Conservation (phyloP, 768 basidiomycete genomes). For the Amylocystis lapponica region DNA sequence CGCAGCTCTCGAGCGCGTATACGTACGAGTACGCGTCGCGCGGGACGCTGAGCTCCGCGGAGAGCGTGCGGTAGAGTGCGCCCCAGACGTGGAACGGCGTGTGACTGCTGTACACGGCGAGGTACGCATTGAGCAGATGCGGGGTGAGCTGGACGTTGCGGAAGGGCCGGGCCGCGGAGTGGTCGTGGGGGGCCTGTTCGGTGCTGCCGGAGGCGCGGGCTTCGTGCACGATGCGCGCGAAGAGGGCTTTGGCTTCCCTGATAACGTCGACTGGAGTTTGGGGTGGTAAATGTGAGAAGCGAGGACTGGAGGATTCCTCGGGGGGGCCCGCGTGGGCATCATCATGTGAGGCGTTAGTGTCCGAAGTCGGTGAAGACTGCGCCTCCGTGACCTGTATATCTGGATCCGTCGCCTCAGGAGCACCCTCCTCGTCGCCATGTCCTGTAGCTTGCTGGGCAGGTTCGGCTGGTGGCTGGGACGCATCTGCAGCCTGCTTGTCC, state of each 20-base stretch:
- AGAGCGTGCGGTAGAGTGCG: constrained; percentile 46
- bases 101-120: constrained; percentile 69
- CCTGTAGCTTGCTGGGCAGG: too few relatives aligned
- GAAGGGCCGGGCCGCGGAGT: constrained; percentile 33
- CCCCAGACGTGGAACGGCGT: constrained; percentile 41
- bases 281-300: constrained; percentile 53
- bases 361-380: not conserved
- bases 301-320: constrained; percentile 3
- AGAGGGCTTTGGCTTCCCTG: constrained; percentile 61
- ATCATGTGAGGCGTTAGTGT: not conserved
- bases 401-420: not conserved
- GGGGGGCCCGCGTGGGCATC: not conserved
- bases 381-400: constrained; percentile 1
- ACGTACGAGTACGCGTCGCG: constrained; percentile 54
- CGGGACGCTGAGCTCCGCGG: constrained; percentile 33
- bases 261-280: constrained; percentile 70
- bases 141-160: constrained; percentile 50
- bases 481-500: constrained; percentile 31
- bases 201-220: not conserved
- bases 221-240: constrained; percentile 52
- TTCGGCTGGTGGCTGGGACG: not conserved
- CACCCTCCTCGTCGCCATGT: too few relatives aligned
- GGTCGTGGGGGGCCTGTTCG: not conserved
- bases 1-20: constrained; percentile 65
- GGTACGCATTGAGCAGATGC: constrained; percentile 71